These are phyloP conservation scores for Coniochaeta hoffmannii DNA, from an alignment of 2,329 filamentous ascomycete genomes.

Conservation along the genomic window DNA sequence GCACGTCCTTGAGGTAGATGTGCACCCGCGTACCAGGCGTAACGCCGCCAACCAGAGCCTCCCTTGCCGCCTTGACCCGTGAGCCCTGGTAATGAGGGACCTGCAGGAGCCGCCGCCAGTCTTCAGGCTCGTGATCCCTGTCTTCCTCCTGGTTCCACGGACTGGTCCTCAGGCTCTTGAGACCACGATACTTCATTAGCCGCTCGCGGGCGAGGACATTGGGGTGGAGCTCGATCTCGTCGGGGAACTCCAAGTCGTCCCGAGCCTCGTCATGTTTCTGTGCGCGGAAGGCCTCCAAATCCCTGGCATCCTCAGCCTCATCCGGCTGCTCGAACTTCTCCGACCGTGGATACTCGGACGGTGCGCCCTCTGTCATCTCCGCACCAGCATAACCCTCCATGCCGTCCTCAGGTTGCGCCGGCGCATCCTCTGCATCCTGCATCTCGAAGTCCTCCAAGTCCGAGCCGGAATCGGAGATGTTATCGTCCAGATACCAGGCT, in stretches of 20 bases:
- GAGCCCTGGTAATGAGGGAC: constrained; percentile 86
- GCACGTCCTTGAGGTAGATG: constrained; percentile 58
- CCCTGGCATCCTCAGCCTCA: constrained; percentile 69
- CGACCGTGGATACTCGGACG: constrained; percentile 87
- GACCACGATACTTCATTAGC: constrained; percentile 75
- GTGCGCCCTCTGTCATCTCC: constrained; percentile 67
- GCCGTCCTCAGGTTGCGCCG: constrained; percentile 71
- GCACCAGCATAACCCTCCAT: constrained; percentile 60
- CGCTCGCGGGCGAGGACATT: constrained; percentile 80
- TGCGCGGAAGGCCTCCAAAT: constrained; percentile 74
- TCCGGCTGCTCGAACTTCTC: constrained; percentile 85
- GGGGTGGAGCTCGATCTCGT: constrained; percentile 92
- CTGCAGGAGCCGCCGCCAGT: constrained; percentile 80
- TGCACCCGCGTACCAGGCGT: constrained; percentile 75
- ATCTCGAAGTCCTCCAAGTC: constrained; percentile 64
- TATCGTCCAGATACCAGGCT: constrained; percentile 78
- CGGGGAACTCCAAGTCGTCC: constrained; percentile 91
- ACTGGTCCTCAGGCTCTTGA: constrained; percentile 86
- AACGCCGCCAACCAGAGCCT: constrained; percentile 84
- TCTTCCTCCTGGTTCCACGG: constrained; percentile 88
- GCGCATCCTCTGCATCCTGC: constrained; percentile 50
- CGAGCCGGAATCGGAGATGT: constrained; percentile 75
- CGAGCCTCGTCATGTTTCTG: constrained; percentile 73
- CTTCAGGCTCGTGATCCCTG: constrained; percentile 75
- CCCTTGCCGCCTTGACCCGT: constrained; percentile 66